Percentiles rank a stretch among this genome's conserved stretches.
phyloP scores from a whole-genome alignment of 257 asterid genomes.

The Perilla frutescens region DNA sequence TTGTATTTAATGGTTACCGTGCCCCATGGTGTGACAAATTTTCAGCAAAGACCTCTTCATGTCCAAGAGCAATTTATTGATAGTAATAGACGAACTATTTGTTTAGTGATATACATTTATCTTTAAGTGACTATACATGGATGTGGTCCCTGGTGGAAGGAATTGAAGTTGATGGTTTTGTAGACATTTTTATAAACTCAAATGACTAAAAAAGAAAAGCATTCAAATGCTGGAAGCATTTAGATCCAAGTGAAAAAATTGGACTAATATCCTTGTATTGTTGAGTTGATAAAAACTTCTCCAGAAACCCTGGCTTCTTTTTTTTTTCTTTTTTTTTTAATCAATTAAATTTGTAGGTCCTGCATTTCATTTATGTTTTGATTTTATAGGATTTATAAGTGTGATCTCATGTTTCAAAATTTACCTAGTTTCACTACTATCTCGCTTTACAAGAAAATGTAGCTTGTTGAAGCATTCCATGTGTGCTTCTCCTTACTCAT shows the following conservation, averaged over 20 bases:
- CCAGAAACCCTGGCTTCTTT: background rate
- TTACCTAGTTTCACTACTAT: slow-evolving; percentile 1
- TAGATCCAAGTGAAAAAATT: background rate
- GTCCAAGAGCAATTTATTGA: background rate
- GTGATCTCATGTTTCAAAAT: background rate
- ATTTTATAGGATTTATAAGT: background rate
- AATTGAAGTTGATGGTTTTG: background rate
- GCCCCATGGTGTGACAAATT: no score
- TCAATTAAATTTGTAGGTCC: background rate
- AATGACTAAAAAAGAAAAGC: background rate
- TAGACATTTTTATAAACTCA: background rate
- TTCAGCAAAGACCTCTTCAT: no score
- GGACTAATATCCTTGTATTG: background rate
- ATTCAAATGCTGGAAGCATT: slow-evolving; percentile 6
- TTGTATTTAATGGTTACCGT: slow-evolving; percentile 34
- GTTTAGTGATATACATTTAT: background rate
- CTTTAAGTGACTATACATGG: slow-evolving; percentile 6
- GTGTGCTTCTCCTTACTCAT: background rate
- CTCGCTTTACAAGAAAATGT: slow-evolving; percentile 3
- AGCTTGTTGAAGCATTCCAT: slow-evolving; percentile 4
- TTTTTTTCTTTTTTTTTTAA: no score
- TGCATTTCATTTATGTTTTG: background rate
- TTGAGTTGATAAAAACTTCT: slow-evolving; percentile 16
- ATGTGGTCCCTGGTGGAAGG: background rate
- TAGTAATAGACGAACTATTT: slow-evolving; percentile 15